These are phyloP conservation scores for Dipodascopsis tothii DNA, from an alignment of 805 yeast genomes.

Conservation along the genomic window DNA sequence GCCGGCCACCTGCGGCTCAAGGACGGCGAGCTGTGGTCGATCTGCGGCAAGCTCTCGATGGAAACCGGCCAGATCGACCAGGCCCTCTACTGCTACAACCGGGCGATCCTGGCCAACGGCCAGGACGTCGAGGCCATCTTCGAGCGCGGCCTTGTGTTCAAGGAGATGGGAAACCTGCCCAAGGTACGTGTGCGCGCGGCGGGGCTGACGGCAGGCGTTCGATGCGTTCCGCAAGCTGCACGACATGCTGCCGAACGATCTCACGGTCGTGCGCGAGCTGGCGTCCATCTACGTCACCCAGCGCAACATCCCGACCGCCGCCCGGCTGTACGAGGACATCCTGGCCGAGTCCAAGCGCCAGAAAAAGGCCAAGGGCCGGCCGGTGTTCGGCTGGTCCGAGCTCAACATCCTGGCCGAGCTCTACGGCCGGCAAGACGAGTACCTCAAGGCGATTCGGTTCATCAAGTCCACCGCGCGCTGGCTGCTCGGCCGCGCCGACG, in stretches of 20 bases:
- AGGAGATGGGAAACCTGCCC: constrained; percentile 56
- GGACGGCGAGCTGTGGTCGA: constrained; percentile 72
- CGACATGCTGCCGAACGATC: constrained; percentile 49
- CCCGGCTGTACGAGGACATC: constrained; percentile 26
- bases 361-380: constrained; percentile 42
- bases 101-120: constrained; percentile 48
- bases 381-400: constrained; percentile 75
- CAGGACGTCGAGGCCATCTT: constrained; percentile 51
- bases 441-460: constrained; percentile 53
- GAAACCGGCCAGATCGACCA: constrained; percentile 53
- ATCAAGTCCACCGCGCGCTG: constrained; percentile 72
- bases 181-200: constrained; percentile 30
- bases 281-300: constrained; percentile 39
- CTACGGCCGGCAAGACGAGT: constrained; percentile 60
- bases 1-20: constrained; percentile 72
- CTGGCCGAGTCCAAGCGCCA: constrained; percentile 40
- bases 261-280: constrained; percentile 50
- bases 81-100: constrained; percentile 69
- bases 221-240: constrained; percentile 62
- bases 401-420: constrained; percentile 77
- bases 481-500: constrained; percentile 63
- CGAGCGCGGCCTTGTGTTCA: constrained; percentile 59
- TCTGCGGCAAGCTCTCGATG: constrained; percentile 44
- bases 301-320: constrained; percentile 26
- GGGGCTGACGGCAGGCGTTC: constrained; percentile 39